These are phyloP conservation scores for Camelina neglecta DNA, from an alignment of 345 rosid species.

Conservation along the genomic window DNA sequence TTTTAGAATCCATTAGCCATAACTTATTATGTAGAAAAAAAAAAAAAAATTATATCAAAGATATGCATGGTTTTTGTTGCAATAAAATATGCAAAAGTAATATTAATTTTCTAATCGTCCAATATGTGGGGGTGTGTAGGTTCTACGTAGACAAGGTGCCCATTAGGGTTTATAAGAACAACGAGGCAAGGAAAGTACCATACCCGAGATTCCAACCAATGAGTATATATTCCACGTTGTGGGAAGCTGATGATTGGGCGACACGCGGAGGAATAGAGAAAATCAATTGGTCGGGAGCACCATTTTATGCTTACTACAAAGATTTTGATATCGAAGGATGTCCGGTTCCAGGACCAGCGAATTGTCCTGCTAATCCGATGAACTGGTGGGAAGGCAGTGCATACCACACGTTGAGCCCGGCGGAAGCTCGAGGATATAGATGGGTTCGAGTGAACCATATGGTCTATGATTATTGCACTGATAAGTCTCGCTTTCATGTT, in stretches of 20 bases:
- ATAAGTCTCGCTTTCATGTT: slow-evolving; percentile 70
- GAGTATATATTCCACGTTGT: slow-evolving; percentile 87
- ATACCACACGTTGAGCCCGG: slow-evolving; percentile 61
- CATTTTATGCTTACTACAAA: slow-evolving; percentile 79
- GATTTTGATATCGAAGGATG: slow-evolving; percentile 94
- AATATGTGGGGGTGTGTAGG: slow-evolving; percentile 47
- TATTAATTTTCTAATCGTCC: background rate
- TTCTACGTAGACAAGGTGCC: slow-evolving; percentile 79
- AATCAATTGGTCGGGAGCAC: slow-evolving; percentile 87
- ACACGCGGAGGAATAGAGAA: slow-evolving; percentile 94
- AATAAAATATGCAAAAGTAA: background rate
- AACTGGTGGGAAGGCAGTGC: slow-evolving; percentile 85
- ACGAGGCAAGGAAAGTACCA: slow-evolving; percentile 70
- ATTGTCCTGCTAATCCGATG: slow-evolving; percentile 58
- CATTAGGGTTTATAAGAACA: slow-evolving; percentile 88
- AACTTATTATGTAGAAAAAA: background rate
- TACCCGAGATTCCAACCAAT: slow-evolving; percentile 80
- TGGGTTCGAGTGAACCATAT: slow-evolving; percentile 96
- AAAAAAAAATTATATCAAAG: background rate
- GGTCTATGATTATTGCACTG: slow-evolving; percentile 86
- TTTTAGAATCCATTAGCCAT: slow-evolving; percentile 21
- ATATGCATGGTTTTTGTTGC: slow-evolving; percentile 1
- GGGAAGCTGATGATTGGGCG: slow-evolving; percentile 99
- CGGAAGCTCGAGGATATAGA: slow-evolving; percentile 73
- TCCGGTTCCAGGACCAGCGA: slow-evolving; percentile 70